Base-by-base conservation (phyloP, 2,329 filamentous ascomycete genomes). In the Apiospora pterosperma region DNA sequence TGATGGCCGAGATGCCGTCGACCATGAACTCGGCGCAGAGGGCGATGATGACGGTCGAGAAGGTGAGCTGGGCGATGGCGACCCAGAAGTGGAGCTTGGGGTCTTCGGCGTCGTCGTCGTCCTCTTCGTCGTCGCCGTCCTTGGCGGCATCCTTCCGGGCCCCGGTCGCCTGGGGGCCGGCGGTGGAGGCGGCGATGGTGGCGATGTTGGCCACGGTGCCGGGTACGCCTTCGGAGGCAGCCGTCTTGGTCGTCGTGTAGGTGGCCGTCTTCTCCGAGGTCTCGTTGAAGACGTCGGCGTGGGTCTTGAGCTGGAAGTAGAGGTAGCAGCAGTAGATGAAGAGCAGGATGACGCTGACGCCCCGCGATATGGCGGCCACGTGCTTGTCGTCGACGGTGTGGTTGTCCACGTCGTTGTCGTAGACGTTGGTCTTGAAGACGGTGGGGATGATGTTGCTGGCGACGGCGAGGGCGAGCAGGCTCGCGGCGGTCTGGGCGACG, bases 271-370 rank as follows among this genome's bases (percentile, higher is more conserved):
- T 67, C 41, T 63, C 63, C 16, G 65, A 65, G 19, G 61, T 64
- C 62, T 88, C 88, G 75, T 91, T 92, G 82, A 97, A 97, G 75
- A 97, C 89, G 10, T 81, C 81, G 28, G 85, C 84, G 76, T 97
- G 94, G 0, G 94, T 94, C 76, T 93, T 92, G 65, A 98, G 88
- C 77, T 97, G 95, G 82, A 97, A 97, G 77, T 92, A 85, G 2
- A 98, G 88, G 73, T 96, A 97, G 64, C 87, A 90, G 61, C 78
- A 88, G 76, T 97, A 98, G 11, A 96, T 90, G 59, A 96, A 75
- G 1, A 98, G 84, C 5, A 97, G 84, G 67, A 97, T 93, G 66
- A 97, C 80, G 0, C 91, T 81, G 1, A 90, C 92, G 62, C 91
- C 92, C 63, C 90, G 87, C 0, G 91, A 94, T 25, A 92, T 79